phyloP scores from a whole-genome alignment of 2,329 filamentous ascomycete genomes.

The Ophiostoma piceae region DNA sequence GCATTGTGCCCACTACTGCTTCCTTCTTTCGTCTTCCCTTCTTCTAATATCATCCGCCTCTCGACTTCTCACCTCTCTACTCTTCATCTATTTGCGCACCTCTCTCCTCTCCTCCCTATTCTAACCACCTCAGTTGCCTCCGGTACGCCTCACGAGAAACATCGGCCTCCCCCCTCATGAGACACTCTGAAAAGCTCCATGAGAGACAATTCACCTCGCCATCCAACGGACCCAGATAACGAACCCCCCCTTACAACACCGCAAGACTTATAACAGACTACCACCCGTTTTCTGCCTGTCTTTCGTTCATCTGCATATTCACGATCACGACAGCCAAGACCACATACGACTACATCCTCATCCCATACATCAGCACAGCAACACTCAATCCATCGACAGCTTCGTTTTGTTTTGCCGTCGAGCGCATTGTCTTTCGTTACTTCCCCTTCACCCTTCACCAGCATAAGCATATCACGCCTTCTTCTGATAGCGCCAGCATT shows the following conservation, averaged over 20 bases:
- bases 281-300: slow-evolving; percentile 12
- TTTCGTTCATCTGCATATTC: slow-evolving; percentile 12
- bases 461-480: slow-evolving; percentile 1
- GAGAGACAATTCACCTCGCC: slow-evolving; percentile 7
- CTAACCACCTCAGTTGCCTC: slow-evolving; percentile 10
- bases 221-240: slow-evolving; percentile 5
- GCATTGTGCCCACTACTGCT: neutral
- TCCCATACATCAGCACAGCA: neutral
- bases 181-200: slow-evolving; percentile 12
- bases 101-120: neutral
- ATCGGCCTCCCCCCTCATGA: neutral
- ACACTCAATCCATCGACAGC: neutral
- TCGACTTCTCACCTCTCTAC: neutral
- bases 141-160: slow-evolving; percentile 3
- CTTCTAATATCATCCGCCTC: neutral
- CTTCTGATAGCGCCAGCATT: slow-evolving; percentile 13
- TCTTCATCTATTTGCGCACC: neutral
- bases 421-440: neutral
- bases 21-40: neutral
- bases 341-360: neutral
- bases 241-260: neutral
- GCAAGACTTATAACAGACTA: neutral
- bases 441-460: slow-evolving; percentile 5
- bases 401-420: slow-evolving; percentile 9
- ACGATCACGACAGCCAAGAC: slow-evolving; percentile 6